Evolutionary conservation across 129 eudicot genomes (phyloP), one percentile per base, ranked within the genome.

Genomic region (Mikania micrantha): DNA sequence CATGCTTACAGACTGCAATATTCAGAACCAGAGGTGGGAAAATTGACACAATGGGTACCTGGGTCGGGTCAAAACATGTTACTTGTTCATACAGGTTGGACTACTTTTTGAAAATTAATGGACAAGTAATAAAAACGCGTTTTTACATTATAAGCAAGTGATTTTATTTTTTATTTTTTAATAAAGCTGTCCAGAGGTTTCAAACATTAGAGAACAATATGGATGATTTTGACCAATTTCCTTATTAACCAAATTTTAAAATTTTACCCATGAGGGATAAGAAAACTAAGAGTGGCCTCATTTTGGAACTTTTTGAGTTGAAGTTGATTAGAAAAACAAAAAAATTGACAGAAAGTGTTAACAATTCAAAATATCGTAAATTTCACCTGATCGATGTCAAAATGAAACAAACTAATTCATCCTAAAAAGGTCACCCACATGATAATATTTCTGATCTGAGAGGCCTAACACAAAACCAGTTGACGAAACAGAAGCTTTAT

Each of bases 381-480:
- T 57, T 69, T 12, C 56, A 70, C 54, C 39, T 24, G 56, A 41
- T 56, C 65, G 53, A 42, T 70, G 42, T 16, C 66, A 7, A 41
- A 42, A 57, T 11, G 57, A 54, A n/a, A 19, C 68, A 38, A 29
- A 24, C 36, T 21, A 21, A 8, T 9, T 22, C 40, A 50, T 40
- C 65, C 41, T 56, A 27, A 70, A 39, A 53, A 57, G 57, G 4
- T 49, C 31, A 22, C 38, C 69, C 41, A 36, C 3, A 15, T 17
- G 32, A 57, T 38, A 52, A 22, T 70, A 27, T 27, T 70, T 70
- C 57, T 40, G 39, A 70, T 70, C 67, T 58, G 28, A 17, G 45
- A 29, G 67, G 19, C 34, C 17, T 41, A 24, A 39, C n/a, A 24
- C 19, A 13, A n/a, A 9, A 59, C 34, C 60, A 34, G 76, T 20